These are phyloP conservation scores for Nicotiana otophora DNA, from an alignment of 257 asterid species.

Conservation along the genomic window DNA sequence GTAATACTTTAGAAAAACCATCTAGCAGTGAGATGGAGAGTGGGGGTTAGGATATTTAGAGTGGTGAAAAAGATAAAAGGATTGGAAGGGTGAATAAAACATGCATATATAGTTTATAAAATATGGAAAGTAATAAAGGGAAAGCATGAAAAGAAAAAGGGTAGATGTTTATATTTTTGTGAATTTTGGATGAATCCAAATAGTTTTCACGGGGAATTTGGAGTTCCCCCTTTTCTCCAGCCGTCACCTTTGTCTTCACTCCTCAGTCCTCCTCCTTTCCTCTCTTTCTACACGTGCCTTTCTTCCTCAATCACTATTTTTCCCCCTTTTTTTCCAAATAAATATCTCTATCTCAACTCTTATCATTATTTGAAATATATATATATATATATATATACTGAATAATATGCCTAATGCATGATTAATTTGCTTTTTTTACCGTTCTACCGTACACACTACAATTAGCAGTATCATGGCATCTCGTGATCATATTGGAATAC, in stretches of 20 bases:
- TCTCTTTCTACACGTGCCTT: constrained; percentile 53
- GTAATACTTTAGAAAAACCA: neutral
- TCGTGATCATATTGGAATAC: neutral
- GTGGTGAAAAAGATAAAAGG: constrained; percentile 33
- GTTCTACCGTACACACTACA: neutral
- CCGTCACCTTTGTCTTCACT: constrained; percentile 21
- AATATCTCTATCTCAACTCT: neutral
- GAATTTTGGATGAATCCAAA: constrained; percentile 63
- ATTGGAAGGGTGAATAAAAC: constrained; percentile 20
- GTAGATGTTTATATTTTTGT: constrained; percentile 32
- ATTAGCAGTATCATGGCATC: neutral
- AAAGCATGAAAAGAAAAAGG: constrained; percentile 20
- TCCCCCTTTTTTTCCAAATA: neutral
- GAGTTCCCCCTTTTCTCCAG: constrained; percentile 46
- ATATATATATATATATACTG: neutral
- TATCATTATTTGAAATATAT: neutral
- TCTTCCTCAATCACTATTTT: constrained; percentile 6
- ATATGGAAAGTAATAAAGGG: constrained; percentile 49
- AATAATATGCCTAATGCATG: neutral
- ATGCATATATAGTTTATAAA: constrained; percentile 20
- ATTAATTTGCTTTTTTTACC: neutral
- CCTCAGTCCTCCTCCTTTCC: constrained; percentile 18
- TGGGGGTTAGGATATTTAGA: neutral
- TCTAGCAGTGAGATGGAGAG: neutral
- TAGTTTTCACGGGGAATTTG: constrained; percentile 89